Base-by-base conservation (phyloP, 2,329 filamentous ascomycete species). In the Fusarium sarcochroum region DNA sequence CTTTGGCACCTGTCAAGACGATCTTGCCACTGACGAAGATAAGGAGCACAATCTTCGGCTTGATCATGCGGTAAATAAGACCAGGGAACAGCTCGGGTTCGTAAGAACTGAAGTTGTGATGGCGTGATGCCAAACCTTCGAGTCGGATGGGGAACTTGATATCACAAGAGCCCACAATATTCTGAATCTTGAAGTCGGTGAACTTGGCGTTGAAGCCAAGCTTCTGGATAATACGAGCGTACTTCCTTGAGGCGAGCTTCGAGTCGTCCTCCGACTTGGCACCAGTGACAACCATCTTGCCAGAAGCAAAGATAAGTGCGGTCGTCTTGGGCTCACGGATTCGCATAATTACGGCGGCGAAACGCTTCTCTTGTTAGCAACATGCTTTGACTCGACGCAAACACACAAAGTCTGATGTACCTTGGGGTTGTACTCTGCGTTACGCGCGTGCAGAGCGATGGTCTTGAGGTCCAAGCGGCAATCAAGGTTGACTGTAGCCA, bases 41-140 rank as follows among this genome's bases (percentile, higher is more conserved):
- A 78, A 98, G 85, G 25, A 98, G 90, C 54, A 98, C 95, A 73
- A 98, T 97, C 90, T 98, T 98, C 20, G 96, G 96, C 87, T 98
- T 98, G 87, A 98, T 98, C 96, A 99, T 99, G 80, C 96, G 94
- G 84, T 99, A 99, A 83, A 99, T 99, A 52, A 99, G 90, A 89
- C 96, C 96, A 77, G 96, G 96, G 88, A 98, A 99, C 80, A 99
- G 82, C 80, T 99, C 96, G 72, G 96, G 96, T 82, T 99, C 96
- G 82, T 99, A 99, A 59, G 94, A 98, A 83, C 93, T 97, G 89
- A 98, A 99, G 84, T 97, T 97, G 87, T 98, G 95, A 87, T 99
- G 96, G 83, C 94, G 93, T 73, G 92, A 96, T 17, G 96, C 96
- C 79, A 99, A 85, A 82, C 96, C 96, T 80, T 98, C 96, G 61